Percentiles rank a stretch among this genome's conserved stretches.
Evolutionary conservation across 1,284 basidiomycete species (phyloP).

Genomic region (Melampsora occidentalis): DNA sequence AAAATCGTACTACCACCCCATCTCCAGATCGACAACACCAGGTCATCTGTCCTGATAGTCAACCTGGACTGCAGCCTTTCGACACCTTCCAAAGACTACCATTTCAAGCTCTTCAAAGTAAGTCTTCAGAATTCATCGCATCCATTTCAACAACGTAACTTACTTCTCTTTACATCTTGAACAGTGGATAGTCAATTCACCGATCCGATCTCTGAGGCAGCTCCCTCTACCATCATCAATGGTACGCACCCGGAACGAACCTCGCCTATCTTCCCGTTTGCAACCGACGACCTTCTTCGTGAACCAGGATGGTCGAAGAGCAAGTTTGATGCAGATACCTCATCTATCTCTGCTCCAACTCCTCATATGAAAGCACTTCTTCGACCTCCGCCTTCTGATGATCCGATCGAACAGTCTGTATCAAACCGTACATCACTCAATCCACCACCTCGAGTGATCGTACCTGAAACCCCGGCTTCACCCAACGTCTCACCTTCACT

Average conservation of each 20-base stretch:
- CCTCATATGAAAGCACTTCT: neutral
- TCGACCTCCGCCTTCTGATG: neutral
- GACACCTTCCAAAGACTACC: neutral
- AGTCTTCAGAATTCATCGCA: no score
- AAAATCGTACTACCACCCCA: neutral
- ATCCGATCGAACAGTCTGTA: slow-evolving; percentile 24
- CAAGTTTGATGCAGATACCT: slow-evolving; percentile 6
- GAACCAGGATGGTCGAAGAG: slow-evolving; percentile 25
- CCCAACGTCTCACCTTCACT: neutral
- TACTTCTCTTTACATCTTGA: neutral
- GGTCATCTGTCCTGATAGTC: neutral
- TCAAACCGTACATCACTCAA: neutral
- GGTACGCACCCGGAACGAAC: neutral
- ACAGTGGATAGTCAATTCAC: neutral
- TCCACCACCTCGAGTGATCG: neutral
- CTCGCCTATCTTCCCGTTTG: slow-evolving; percentile 7
- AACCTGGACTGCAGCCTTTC: neutral
- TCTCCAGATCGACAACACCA: neutral
- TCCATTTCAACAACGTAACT: neutral
- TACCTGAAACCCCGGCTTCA: neutral
- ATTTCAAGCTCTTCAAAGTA: neutral
- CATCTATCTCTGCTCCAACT: slow-evolving; percentile 11
- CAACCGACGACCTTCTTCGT: neutral
- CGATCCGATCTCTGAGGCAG: neutral
- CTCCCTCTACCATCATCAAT: neutral